Conservation (phyloP, 1,139 yeast genomes). For the Nakaseomyces nivariensis region DNA sequence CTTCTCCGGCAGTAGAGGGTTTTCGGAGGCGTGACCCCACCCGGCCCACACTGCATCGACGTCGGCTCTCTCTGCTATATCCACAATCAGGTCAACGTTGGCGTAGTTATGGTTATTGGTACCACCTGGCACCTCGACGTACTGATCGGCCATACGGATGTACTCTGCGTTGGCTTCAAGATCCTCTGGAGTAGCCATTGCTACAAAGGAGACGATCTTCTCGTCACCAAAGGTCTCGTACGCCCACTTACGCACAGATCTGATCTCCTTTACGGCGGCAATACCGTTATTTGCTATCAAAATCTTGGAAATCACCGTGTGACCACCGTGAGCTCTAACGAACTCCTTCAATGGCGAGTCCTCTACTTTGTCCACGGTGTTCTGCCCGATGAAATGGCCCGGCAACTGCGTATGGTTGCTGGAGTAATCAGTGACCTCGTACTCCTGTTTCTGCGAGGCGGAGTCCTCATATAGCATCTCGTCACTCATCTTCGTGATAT, state of each 20-base stretch:
- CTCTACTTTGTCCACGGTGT: conserved; percentile 59
- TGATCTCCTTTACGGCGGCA: conserved; percentile 96
- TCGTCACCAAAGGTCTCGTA: conserved; percentile 96
- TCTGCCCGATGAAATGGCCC: conserved; percentile 5
- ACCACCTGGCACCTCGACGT: conserved; percentile 97
- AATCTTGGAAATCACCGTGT: conserved; percentile 81
- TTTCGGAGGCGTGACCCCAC: conserved; percentile 99
- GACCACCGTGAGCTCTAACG: conserved; percentile 82
- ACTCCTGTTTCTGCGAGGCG: conserved; percentile 21
- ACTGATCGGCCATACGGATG: conserved; percentile 98
- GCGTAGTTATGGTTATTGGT: conserved; percentile 97
- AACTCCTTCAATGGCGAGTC: conserved; percentile 68
- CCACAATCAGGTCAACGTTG: conserved; percentile 93
- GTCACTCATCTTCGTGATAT: conserved; percentile 29
- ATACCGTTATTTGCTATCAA: conserved; percentile 97
- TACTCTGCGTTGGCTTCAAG: conserved; percentile 94
- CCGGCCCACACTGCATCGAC: conserved; percentile 99
- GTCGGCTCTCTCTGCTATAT: conserved; percentile 89
- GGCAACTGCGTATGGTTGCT: conserved; percentile 2
- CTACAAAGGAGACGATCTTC: conserved; percentile 85
- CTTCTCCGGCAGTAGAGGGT: conserved; percentile 86
- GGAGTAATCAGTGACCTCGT: conserved; percentile 25
- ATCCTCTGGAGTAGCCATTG: conserved; percentile 99
- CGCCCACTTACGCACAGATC: conserved; percentile 97
- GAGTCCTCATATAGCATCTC: conserved; percentile 32